Evolutionary conservation across 179 eudicot genomes (phyloP).

Genomic region (Spinacia oleracea): DNA sequence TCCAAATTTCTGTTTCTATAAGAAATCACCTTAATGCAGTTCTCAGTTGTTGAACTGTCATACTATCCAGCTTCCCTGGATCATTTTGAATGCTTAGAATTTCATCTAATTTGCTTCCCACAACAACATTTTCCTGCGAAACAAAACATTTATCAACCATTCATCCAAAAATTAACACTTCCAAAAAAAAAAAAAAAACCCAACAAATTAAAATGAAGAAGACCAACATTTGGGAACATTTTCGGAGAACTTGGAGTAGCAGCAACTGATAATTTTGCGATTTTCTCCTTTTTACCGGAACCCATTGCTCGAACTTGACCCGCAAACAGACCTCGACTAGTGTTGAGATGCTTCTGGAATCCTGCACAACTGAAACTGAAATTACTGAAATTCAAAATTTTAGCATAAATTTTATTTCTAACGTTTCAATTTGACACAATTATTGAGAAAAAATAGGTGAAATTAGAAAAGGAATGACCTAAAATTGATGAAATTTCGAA

Average conservation of each 20-base stretch:
- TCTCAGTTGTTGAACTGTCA: constrained; percentile 78
- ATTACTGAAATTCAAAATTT: not conserved
- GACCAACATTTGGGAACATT: constrained; percentile 13
- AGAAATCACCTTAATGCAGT: constrained; percentile 58
- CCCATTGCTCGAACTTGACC: constrained; percentile 36
- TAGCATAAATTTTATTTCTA: not conserved
- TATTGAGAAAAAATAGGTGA: not conserved
- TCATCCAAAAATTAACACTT: not conserved
- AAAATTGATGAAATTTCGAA: constrained; percentile 27
- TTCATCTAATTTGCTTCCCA: constrained; percentile 27
- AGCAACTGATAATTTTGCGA: constrained; percentile 22
- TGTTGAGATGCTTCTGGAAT: constrained; percentile 29
- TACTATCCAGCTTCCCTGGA: constrained; percentile 41
- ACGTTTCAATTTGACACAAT: not conserved
- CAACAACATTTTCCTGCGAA: constrained; percentile 32
- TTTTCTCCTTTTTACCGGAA: constrained; percentile 29
- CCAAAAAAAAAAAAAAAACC: not conserved
- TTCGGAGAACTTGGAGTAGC: constrained; percentile 22
- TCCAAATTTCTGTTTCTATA: constrained; percentile 1
- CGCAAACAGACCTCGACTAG: constrained; percentile 23
- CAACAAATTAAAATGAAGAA: not conserved
- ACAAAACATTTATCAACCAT: constrained; percentile 1
- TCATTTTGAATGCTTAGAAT: constrained; percentile 37
- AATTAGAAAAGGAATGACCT: constrained; percentile 16
- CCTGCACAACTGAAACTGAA: constrained; percentile 58